Conservation (phyloP, 192 early-diverging fungal species). For the Entomortierella chlamydospora region DNA sequence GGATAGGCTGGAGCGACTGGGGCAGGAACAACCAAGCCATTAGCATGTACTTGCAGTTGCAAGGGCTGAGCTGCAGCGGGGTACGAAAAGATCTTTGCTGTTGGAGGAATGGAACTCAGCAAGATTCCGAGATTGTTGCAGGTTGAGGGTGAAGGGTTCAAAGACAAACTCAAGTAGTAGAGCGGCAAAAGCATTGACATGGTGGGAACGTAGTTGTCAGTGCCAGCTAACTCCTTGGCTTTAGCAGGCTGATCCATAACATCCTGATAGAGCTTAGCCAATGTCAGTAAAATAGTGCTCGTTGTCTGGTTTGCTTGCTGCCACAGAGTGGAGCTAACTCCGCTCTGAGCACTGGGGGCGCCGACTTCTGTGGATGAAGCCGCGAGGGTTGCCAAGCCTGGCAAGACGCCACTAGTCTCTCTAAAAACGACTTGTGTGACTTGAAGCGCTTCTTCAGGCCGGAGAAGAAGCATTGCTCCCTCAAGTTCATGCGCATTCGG, state of each 20-base stretch:
- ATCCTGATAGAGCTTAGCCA: slow-evolving; percentile 93
- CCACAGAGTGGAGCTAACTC: slow-evolving; percentile 53
- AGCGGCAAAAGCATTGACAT: slow-evolving; percentile 79
- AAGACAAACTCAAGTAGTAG: slow-evolving; percentile 85
- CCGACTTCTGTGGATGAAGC: slow-evolving; percentile 28
- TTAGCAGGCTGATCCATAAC: slow-evolving; percentile 60
- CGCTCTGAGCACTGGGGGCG: slow-evolving; percentile 10
- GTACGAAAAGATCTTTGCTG: slow-evolving; percentile 62
- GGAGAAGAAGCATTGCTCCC: slow-evolving; percentile 61
- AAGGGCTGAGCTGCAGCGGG: slow-evolving; percentile 32
- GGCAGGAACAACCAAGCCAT: slow-evolving; percentile 44
- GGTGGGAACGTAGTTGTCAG: slow-evolving; percentile 61
- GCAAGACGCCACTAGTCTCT: slow-evolving; percentile 73
- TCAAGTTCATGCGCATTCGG: slow-evolving; percentile 35
- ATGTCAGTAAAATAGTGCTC: slow-evolving; percentile 78
- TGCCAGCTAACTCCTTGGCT: slow-evolving; percentile 47
- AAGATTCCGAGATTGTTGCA: slow-evolving; percentile 94
- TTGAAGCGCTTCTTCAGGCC: slow-evolving; percentile 71
- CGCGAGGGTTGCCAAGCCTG: slow-evolving; percentile 62
- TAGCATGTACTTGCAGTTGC: slow-evolving; percentile 43
- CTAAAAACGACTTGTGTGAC: slow-evolving; percentile 68
- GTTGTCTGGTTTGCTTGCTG: slow-evolving; percentile 73
- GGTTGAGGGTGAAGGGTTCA: slow-evolving; percentile 87
- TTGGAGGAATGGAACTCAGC: slow-evolving; percentile 72
- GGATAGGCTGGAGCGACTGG: slow-evolving; percentile 31